Base-by-base conservation (phyloP, 169 alveolate genomes). In the Plasmodium reichenowi region DNA sequence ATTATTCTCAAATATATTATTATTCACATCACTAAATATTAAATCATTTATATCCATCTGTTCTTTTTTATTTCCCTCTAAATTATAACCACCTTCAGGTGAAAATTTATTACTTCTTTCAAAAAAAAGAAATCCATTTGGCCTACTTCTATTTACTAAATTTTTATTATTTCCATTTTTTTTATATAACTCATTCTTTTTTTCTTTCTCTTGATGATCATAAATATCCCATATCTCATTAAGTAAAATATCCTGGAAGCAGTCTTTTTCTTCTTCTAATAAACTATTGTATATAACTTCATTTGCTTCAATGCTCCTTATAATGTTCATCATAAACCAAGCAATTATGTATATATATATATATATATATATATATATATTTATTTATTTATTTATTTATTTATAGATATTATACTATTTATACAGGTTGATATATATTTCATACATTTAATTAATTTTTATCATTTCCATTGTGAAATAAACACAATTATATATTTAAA, bases 161-260 rank as follows among this genome's bases (percentile, higher is more conserved):
- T 17, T 12, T 26, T 38, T 52, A 17, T 52, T 24, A 3, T 68
- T 45, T 9, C 43, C 45, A 15, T 56, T 22, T 0, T 43, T 1
- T 4, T 75, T 43, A 45, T 75, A 26, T 15, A 24, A 15, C 8
- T 50, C 66, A 32, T 54, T 54, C 20, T 12, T 22, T 3, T 54
- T 12, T 12, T 15, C 1, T 13, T 54, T 54, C 4, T 54, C 20
- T 29, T 29, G 43, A 29, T 29, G 4, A 60, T 64, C 76, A 48
- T 20, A 54, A 5, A 15, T 67, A 7, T 67, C 60, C 76, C 88
- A 76, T 54, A 76, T 76, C 10, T 76, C 88, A 62, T 64, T 76
- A 13, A 76, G 22, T 56, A 76, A 26, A 24, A 76, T 76, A 63
- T 76, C 70, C 29, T 76, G 88, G 38, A 76, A 67, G 15, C 88